Base-by-base conservation (phyloP, 2,329 filamentous ascomycete genomes). In the Colletotrichum viniferum region DNA sequence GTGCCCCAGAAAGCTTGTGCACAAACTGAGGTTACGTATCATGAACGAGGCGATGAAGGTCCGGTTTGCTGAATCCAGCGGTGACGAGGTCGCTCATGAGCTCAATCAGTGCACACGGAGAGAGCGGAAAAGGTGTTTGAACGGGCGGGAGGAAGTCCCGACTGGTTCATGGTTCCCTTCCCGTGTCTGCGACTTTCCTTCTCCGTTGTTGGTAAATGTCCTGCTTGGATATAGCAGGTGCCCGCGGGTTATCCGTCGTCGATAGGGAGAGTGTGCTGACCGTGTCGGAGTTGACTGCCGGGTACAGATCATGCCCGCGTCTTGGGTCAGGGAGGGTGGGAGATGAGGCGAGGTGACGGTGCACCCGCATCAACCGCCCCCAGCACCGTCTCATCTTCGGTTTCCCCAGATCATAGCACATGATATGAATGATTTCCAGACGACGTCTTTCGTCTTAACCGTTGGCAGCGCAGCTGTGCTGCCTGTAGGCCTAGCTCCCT, bases 31-130 rank as follows among this genome's bases (percentile, higher is more conserved):
- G 4, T 52, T 13, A 24, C 43, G n/a, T 10, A 52, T 4, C n/a
- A 52, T 52, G 0, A 7, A 7, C 43, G 43, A 21, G 43, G 43
- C n/a, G 43, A 52, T 13, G 43, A 52, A 21, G 43, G 1, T 21
- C 0, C n/a, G 43, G 3, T 24, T 52, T 52, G 43, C 43, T 21
- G 43, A 5, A 52, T 3, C 10, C 1, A 24, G n/a, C n/a, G 43
- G n/a, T 24, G 43, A 4, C 0, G 43, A 52, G 0, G 43, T 52
- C 0, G 2, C 43, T 21, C 0, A 4, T 13, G 43, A 21, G n/a
- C 43, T 24, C 43, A 7, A 21, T 21, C 2, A 21, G n/a, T 13
- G 43, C n/a, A 21, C n/a, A 4, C 1, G 43, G n/a, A 52, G 43
- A 24, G 4, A 0, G n/a, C 0, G 6, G 4, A 13, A 6, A 24